Evolutionary conservation across 1,139 yeast genomes (phyloP).

Genomic region (Sugiyamaella pinicola): DNA sequence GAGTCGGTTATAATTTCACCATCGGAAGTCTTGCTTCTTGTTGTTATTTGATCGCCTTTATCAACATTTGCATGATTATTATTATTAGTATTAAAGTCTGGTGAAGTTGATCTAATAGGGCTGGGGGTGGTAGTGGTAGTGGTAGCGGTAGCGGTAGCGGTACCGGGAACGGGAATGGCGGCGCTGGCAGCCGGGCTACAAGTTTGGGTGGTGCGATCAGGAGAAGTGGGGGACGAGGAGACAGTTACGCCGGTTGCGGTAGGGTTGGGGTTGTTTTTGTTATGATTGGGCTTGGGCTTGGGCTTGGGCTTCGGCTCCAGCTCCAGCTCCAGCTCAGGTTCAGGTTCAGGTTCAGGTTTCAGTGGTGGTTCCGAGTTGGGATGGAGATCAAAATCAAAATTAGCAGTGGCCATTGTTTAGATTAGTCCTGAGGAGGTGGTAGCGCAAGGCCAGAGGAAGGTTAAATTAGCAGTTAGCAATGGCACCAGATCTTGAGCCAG

Average conservation of each 20-base stretch:
- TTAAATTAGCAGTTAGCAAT: too few relatives aligned
- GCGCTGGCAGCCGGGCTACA: neutral
- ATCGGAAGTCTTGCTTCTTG: neutral
- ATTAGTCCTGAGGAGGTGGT: neutral
- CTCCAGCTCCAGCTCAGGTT: neutral
- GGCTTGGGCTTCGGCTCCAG: neutral
- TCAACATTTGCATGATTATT: neutral
- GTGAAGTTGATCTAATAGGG: neutral
- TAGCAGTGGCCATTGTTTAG: neutral
- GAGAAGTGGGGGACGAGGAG: too few relatives aligned
- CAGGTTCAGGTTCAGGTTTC: neutral
- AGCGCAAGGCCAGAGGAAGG: too few relatives aligned
- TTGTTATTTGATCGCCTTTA: neutral
- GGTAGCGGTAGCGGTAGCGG: neutral
- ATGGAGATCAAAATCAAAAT: too few relatives aligned
- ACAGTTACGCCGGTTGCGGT: neutral
- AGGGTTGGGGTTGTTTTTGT: too few relatives aligned
- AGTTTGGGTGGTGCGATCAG: neutral
- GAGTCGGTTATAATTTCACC: neutral
- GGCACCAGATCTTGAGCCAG: too few relatives aligned
- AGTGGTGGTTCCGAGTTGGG: neutral
- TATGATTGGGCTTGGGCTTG: too few relatives aligned
- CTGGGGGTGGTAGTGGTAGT: neutral
- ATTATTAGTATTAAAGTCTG: neutral
- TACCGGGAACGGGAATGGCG: neutral